Evolutionary conservation across 306 rosid genomes (phyloP).

Genomic region (Cicer yamashitae): DNA sequence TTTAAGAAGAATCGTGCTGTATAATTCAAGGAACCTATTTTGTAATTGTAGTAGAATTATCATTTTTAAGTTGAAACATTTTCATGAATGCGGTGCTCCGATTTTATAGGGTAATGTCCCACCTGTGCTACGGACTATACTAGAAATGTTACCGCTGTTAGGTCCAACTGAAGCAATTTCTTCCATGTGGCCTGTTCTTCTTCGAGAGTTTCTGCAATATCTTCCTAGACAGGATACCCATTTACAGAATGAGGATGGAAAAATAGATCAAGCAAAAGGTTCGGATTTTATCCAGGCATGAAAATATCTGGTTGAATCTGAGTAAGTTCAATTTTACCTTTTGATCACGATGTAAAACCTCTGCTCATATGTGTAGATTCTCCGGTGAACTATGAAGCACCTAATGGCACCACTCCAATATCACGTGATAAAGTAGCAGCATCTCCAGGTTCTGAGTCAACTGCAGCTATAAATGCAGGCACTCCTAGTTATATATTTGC

Average conservation of each 20-base stretch:
- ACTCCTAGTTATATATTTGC: conserved; percentile 75
- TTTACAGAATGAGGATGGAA: conserved; percentile 65
- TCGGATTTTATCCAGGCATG: conserved; percentile 59
- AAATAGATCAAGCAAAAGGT: conserved; percentile 60
- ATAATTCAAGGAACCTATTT: conserved; percentile 21
- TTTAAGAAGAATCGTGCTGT: conserved; percentile 20
- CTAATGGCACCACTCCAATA: conserved; percentile 63
- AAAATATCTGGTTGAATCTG: conserved; percentile 39
- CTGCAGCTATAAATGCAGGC: conserved; percentile 52
- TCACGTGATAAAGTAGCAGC: conserved; percentile 54
- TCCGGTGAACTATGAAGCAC: conserved; percentile 50
- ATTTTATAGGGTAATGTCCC: conserved; percentile 80
- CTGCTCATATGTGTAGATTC: conserved; percentile 59
- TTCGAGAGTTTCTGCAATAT: conserved; percentile 76
- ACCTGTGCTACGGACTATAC: conserved; percentile 78
- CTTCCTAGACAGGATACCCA: conserved; percentile 76
- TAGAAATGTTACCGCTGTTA: conserved; percentile 82
- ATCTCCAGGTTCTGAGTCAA: conserved; percentile 63
- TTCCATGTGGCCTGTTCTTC: conserved; percentile 90
- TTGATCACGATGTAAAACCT: conserved; percentile 33
- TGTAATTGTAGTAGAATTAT: conserved; percentile 23
- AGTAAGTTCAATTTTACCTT: conserved; percentile 41
- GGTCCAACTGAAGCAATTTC: conserved; percentile 73
- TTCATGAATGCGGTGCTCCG: conserved; percentile 23
- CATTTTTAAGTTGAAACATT: conserved; percentile 27